Evolutionary conservation across 2,329 filamentous ascomycete species (phyloP).

Genomic region (Aspergillus novoparasiticus): DNA sequence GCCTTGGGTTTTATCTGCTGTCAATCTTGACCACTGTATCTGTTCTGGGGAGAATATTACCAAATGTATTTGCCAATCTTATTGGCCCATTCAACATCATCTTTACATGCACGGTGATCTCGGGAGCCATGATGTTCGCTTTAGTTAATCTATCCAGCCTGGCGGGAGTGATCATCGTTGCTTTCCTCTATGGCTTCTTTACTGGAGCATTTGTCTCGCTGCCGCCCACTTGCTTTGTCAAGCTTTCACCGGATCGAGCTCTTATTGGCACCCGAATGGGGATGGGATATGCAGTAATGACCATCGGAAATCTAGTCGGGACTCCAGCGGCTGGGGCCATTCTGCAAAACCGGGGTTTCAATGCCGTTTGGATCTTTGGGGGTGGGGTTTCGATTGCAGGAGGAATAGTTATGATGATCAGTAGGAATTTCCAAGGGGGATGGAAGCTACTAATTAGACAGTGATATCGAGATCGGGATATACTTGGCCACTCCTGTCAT

Average conservation of each 20-base stretch:
- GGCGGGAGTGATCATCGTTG: not conserved
- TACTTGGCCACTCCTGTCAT: not conserved
- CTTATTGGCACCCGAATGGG: slow-evolving; percentile 7
- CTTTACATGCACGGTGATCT: not conserved
- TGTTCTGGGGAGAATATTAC: not conserved
- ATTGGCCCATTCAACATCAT: slow-evolving; percentile 5
- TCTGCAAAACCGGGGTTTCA: not conserved
- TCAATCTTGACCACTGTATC: slow-evolving; percentile 3
- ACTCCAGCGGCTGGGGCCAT: not conserved
- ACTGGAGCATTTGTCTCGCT: not conserved
- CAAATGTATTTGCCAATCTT: slow-evolving; percentile 1
- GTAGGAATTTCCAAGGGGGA: slow-evolving; percentile 1
- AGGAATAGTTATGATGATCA: slow-evolving; percentile 5
- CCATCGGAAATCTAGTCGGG: slow-evolving; percentile 3
- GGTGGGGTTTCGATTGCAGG: slow-evolving; percentile 2
- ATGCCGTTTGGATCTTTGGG: slow-evolving; percentile 6
- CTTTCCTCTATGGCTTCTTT: not conserved
- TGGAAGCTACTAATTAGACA: not conserved
- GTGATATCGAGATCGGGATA: not conserved
- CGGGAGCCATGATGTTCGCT: not conserved
- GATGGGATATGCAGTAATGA: slow-evolving; percentile 7
- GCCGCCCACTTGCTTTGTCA: slow-evolving; percentile 5
- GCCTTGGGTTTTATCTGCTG: not conserved
- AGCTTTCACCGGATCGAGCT: not conserved
- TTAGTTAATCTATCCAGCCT: not conserved